Percentiles rank a stretch among this genome's conserved stretches.
Conservation (phyloP, 345 rosid species). For the Eucalyptus melliodora region DNA sequence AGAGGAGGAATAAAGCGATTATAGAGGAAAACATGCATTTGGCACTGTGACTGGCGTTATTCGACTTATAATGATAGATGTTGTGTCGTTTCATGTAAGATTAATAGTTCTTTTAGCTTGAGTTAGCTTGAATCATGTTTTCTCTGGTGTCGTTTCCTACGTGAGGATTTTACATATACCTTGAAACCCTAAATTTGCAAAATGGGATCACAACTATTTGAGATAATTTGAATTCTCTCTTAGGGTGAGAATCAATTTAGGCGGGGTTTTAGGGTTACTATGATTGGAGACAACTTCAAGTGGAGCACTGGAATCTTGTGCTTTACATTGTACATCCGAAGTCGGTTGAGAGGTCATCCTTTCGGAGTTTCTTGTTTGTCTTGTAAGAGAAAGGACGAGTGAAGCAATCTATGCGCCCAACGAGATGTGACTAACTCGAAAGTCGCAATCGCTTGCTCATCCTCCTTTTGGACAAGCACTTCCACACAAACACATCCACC, state of each 20-base stretch:
- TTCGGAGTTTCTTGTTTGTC: neutral
- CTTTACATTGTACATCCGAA: neutral
- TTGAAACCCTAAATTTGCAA: neutral
- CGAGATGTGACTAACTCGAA: neutral
- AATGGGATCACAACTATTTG: neutral
- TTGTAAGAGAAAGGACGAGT: neutral
- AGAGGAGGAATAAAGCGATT: neutral
- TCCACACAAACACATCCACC: neutral
- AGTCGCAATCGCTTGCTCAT: neutral
- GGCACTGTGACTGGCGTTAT: neutral
- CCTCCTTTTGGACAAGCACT: neutral
- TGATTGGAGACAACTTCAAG: neutral
- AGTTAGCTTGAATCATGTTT: neutral
- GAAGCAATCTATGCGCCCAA: neutral
- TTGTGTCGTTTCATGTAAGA: neutral
- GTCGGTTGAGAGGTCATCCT: neutral
- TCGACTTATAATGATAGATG: neutral
- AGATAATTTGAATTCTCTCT: neutral
- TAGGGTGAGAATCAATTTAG: neutral
- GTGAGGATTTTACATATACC: neutral
- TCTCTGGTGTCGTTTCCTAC: neutral
- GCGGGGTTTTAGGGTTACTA: neutral
- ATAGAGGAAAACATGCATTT: neutral
- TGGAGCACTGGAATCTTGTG: neutral
- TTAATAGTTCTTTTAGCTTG: neutral